These are phyloP conservation scores for Dacryopinax primogenitus DNA, from an alignment of 768 basidiomycete species.

Conservation along the genomic window DNA sequence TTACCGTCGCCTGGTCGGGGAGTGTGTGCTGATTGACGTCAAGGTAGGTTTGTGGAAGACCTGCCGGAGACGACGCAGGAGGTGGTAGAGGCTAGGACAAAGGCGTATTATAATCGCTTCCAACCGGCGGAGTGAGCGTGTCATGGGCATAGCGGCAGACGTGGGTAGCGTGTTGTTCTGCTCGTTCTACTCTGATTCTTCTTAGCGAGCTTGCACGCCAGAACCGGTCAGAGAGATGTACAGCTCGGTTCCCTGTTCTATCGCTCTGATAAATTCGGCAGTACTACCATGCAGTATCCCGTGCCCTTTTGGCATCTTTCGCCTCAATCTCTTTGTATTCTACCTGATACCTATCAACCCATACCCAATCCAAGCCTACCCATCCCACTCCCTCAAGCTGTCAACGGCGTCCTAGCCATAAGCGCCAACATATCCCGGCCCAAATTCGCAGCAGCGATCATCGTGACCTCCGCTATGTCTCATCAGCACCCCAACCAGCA, in stretches of 20 bases:
- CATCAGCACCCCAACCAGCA: neutral
- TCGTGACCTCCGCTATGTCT: slow-evolving; percentile 25
- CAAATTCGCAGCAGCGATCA: slow-evolving; percentile 26
- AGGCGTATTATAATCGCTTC: slow-evolving; percentile 75
- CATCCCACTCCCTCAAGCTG: neutral
- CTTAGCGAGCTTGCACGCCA: no score
- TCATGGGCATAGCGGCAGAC: no score
- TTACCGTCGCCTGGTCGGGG: neutral
- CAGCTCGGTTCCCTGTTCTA: no score
- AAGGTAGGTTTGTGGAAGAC: slow-evolving; percentile 70
- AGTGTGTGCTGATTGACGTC: neutral
- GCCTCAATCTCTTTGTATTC: neutral
- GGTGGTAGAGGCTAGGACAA: slow-evolving; percentile 71
- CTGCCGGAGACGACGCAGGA: slow-evolving; percentile 93
- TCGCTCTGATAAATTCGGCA: no score
- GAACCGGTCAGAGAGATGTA: no score
- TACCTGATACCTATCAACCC: neutral
- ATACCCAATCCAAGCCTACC: neutral
- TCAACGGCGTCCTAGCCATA: slow-evolving; percentile 26
- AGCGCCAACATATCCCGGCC: slow-evolving; percentile 25
- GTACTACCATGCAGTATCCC: no score
- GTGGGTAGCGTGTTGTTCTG: no score
- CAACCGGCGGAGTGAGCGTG: slow-evolving; percentile 33
- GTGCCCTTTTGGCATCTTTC: neutral
- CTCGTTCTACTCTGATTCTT: no score